Base-by-base conservation (phyloP, 768 basidiomycete genomes). In the Cystobasidium ongulense region DNA sequence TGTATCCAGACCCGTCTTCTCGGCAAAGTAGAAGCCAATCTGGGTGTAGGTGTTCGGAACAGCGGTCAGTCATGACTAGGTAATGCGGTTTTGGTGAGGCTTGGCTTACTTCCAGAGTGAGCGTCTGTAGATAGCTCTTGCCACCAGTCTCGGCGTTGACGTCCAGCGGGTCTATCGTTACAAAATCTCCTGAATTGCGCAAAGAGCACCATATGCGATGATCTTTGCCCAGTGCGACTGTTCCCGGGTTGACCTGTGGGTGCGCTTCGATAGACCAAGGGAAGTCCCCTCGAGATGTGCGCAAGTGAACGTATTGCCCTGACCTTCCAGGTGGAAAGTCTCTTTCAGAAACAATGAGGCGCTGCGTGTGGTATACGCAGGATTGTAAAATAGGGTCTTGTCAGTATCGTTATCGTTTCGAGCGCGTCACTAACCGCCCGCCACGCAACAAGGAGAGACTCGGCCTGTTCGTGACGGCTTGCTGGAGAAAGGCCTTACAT, bases 191-290 rank as follows among this genome's bases (percentile, higher is more conserved):
- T 1, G 84, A 81, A 46, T 89, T 81, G 18, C 92, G 92, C 7
- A 97, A 84, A 4, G 88, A 88, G 52, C 93, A 89, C 92, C 92
- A 99, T 82, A 90, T 88, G 11, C 96, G 86, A 74, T 92, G 90
- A 73, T 87, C 82, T 27, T 86, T 84, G 33, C 90, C 89, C 5
- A 88, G 87, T n/a, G 89, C 92, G 33, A 98, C 84, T 1, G 83
- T 81, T 1, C 90, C 89, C 0, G 87, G 86, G 3, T 82, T 82
- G 2, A 99, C 80, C 74, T 86, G 61, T 0, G 76, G 76, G 61
- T 88, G 65, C 41, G 64, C 4, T n/a, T 29, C 35, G 5, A 31
- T 27, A 25, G 66, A 50, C 23, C 50, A 59, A 11, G 27, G 41
- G 29, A 72, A 46, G 23, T 33, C 25, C 27, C 50, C 71, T 21